Evolutionary conservation across 257 asterid species (phyloP), one percentile per base, ranked within the genome.

Genomic region (Solanum bukasovii): DNA sequence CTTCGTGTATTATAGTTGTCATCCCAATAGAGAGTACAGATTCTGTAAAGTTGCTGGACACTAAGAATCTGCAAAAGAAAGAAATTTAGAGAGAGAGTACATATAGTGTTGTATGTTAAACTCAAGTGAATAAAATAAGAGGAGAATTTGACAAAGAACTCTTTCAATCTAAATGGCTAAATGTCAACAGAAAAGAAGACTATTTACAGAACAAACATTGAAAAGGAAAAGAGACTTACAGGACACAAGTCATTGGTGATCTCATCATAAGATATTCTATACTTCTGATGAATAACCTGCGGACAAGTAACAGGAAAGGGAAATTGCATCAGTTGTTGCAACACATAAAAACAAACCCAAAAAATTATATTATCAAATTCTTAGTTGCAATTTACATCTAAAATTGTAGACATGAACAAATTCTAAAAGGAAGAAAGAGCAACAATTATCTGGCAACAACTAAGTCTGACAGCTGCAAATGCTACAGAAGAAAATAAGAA

Each of bases 221-320:
- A 70, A 37, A 68, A 42, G 37, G n/a, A 34, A 38, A 86, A 67
- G 63, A 83, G 88, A 93, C 99, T 96, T 92, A 97, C 99, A 72
- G 99, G 99, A 88, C 99, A 97, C 88, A 97, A 93, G 91, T 97
- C 99, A 88, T 97, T 94, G 84, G 93, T 94, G 89, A 97, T 97
- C 92, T 97, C 99, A 89, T 97, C 99, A 84, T 93, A 97, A 9
- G 99, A 97, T 93, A 97, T 96, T 90, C 99, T 93, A 94, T 93
- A 97, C 91, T 97, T 97, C 92, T 97, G 99, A 93, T 96, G 99
- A 83, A 97, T 97, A 89, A 97, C 99, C 99, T 96, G 95, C 90
- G 86, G 83, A 84, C 52, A 77, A 73, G 59, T 82, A 84, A 68
- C 83, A 74, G 77, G 74, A 87, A 37, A 49, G 33, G 87, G 89